These are phyloP conservation scores for Fallopia convolvulus DNA, from an alignment of 148 eudicot species.

Conservation along the genomic window DNA sequence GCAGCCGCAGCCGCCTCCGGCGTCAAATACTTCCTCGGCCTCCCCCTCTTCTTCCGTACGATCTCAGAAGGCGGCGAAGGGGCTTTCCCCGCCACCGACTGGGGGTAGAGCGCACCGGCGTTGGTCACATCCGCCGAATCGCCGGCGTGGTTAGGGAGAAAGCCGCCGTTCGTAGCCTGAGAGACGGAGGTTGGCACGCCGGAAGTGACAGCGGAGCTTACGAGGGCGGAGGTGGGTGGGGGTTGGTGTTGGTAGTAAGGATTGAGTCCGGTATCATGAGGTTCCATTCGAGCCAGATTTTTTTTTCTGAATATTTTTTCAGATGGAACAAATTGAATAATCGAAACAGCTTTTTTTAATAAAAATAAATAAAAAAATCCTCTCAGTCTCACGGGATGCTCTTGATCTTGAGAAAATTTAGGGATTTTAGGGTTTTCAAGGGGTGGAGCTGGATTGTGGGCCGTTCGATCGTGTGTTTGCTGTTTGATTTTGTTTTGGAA, in stretches of 20 bases:
- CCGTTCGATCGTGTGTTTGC: not conserved
- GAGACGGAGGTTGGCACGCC: not conserved
- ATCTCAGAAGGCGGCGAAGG: slow-evolving; percentile 25
- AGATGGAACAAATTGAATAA: slow-evolving; percentile 10
- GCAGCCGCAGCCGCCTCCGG: slow-evolving; percentile 59
- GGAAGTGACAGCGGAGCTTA: slow-evolving; percentile 4
- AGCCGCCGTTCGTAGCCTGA: slow-evolving; percentile 25
- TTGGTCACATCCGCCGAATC: slow-evolving; percentile 2
- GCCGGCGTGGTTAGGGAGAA: slow-evolving; percentile 17
- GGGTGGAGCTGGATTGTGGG: not conserved
- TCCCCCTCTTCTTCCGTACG: slow-evolving; percentile 39
- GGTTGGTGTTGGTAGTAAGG: slow-evolving; percentile 26
- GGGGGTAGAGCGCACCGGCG: slow-evolving; percentile 21
- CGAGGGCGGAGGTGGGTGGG: not conserved
- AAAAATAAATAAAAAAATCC: not conserved
- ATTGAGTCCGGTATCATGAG: slow-evolving; percentile 28
- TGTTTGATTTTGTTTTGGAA: not conserved
- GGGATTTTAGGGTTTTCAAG: slow-evolving; percentile 7
- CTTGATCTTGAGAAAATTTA: not conserved
- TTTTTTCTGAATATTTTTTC: slow-evolving; percentile 15
- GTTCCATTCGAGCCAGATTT: slow-evolving; percentile 23
- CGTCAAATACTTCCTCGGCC: slow-evolving; percentile 49
- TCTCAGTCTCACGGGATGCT: not conserved
- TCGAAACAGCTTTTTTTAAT: slow-evolving; percentile 4
- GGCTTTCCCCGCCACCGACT: slow-evolving; percentile 23